A percentile compares a stretch with the other conserved stretches of the same genome.
Evolutionary conservation across 108 stramenopile species (phyloP).

Genomic region (Nitzschia sp.): DNA sequence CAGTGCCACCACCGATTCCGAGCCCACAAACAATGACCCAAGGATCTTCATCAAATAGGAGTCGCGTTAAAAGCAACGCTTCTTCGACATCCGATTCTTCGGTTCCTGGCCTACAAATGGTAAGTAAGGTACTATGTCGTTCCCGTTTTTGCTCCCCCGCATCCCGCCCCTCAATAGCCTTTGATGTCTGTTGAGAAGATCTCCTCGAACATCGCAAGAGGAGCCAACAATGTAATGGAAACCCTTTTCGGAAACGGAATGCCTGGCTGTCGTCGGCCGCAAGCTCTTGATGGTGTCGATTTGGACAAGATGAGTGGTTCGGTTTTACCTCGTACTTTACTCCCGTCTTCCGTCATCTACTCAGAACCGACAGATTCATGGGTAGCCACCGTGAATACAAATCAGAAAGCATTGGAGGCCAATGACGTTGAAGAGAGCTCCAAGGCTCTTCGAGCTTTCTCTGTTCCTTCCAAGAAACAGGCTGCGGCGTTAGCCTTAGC

Average conservation of each 20-base stretch:
- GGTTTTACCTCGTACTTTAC: conserved; percentile 50
- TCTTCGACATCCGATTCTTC: conserved; percentile 1
- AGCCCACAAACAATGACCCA: background rate
- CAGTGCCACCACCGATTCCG: conserved; percentile 3
- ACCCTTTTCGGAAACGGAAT: conserved; percentile 33
- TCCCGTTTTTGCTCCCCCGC: too few species aligned
- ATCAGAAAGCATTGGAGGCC: conserved; percentile 58
- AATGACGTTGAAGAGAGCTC: conserved; percentile 45
- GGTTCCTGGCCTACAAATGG: conserved; percentile 4
- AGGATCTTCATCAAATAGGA: background rate
- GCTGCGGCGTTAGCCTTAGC: conserved; percentile 43
- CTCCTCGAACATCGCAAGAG: conserved; percentile 31
- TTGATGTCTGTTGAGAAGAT: conserved; percentile 12
- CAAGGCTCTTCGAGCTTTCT: conserved; percentile 45
- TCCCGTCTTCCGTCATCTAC: conserved; percentile 74
- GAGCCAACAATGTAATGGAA: conserved; percentile 48
- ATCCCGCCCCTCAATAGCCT: too few species aligned
- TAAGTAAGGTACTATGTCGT: conserved; percentile 4
- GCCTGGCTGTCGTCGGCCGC: conserved; percentile 20
- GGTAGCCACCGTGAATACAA: conserved; percentile 56
- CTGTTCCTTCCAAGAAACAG: conserved; percentile 42
- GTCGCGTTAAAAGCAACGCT: conserved; percentile 4
- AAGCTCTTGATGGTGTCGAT: background rate
- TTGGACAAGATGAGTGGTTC: conserved; percentile 18
- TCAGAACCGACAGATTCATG: conserved; percentile 54